phyloP scores from a whole-genome alignment of 148 eudicot species.

The Vaccinium darrowii region DNA sequence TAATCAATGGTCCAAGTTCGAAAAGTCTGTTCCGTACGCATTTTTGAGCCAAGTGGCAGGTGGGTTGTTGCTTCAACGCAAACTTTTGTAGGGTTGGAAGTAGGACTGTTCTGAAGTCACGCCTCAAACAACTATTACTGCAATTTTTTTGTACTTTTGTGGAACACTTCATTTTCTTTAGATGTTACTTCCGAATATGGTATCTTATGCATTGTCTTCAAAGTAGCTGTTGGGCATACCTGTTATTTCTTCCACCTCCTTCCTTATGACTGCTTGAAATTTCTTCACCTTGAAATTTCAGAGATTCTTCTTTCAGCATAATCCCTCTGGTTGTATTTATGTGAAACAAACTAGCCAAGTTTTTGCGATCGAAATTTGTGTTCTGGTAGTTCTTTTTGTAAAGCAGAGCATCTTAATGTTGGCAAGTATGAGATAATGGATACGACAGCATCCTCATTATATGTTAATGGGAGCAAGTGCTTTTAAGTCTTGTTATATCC shows the following conservation, averaged over 20 bases:
- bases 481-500: neutral
- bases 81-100: neutral
- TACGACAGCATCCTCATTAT: neutral
- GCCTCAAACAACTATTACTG: neutral
- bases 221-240: neutral
- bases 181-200: neutral
- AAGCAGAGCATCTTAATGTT: neutral
- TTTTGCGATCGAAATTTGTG: neutral
- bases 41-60: slow-evolving; percentile 96
- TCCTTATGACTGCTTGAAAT: neutral
- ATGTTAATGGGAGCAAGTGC: neutral
- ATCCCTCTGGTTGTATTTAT: neutral
- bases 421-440: neutral
- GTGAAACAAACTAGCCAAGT: neutral
- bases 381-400: neutral
- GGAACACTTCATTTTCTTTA: neutral
- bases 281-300: neutral
- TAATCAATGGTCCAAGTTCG: slow-evolving; percentile 68
- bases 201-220: neutral
- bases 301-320: neutral
- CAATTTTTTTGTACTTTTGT: neutral
- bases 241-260: slow-evolving; percentile 1
- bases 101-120: neutral
- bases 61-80: slow-evolving; percentile 26
- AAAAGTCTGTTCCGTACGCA: slow-evolving; percentile 75